Base-by-base conservation (phyloP, 1,139 yeast genomes). In the Geotrichum histeridarum region DNA sequence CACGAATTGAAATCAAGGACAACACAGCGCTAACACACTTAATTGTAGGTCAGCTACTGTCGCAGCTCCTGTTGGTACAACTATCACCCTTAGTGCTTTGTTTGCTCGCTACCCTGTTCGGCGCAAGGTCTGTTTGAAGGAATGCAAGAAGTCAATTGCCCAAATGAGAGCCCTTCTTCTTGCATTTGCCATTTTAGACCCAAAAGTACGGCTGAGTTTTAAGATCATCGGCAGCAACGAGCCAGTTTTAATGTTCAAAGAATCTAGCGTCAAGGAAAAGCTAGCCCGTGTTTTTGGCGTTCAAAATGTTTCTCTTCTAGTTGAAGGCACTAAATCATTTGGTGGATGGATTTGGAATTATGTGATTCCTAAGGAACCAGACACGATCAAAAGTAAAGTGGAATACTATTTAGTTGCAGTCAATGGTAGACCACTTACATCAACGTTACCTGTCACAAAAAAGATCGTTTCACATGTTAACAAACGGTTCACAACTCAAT, bases 101-200 rank as follows among this genome's bases (percentile, higher is more conserved):
- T 71, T 75, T 51, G 60, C 62, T 7, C 62, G 64, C 0, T 59
- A 70, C 3, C 74, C 76, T 0, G 77, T 75, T 0, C 64, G 79
- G 49, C 62, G 64, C 42, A 67, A 69, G 15, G 63, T 71, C 41
- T 60, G 69, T 32, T 55, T 61, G 11, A 67, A 66, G 37, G 66
- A 66, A 7, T 56, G 66, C 1, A 60, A 59, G 8, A 63, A 63
- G 39, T 63, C 67, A 0, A 51, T 70, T 0, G 65, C 64, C 0
- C 63, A 65, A 5, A 55, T 75, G 1, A 62, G 63, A 14, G 53
- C 58, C 5, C 35, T 73, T 32, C 37, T 74, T 0, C 55, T 64
- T 1, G 64, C 69, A 8, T 75, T 73, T 56, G 63, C 76, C 0
- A 43, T 77, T 7, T 57, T 67, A 1, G 63, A 62, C 57, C 60